Evolutionary conservation across 768 basidiomycete genomes (phyloP).

Genomic region (Agaricus sinodeliciosus): DNA sequence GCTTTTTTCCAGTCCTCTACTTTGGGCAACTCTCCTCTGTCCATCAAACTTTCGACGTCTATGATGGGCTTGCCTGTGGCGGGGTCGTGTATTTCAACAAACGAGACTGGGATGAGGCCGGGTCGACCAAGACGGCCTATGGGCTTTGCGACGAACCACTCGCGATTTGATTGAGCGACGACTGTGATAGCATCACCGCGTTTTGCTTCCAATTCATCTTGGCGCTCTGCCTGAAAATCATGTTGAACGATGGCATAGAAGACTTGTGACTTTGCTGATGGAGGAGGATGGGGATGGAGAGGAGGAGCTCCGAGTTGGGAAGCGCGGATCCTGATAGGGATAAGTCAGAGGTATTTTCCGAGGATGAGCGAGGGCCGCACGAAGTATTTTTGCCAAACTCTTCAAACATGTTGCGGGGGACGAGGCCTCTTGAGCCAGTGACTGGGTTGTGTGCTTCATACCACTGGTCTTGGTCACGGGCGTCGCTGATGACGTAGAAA

Average conservation of each 20-base stretch:
- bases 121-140: slow-evolving; percentile 93
- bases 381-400: slow-evolving; percentile 74
- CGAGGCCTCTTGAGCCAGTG: slow-evolving; percentile 84
- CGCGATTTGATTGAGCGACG: slow-evolving; percentile 98
- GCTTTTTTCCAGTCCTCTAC: slow-evolving; percentile 99
- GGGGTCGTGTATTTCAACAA: slow-evolving; percentile 95
- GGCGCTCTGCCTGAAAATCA: slow-evolving; percentile 91
- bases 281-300: slow-evolving; percentile 16
- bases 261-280: slow-evolving; percentile 43
- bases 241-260: slow-evolving; percentile 95
- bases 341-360: slow-evolving; percentile 8
- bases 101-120: slow-evolving; percentile 93
- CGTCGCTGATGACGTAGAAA: slow-evolving; percentile 88
- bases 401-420: slow-evolving; percentile 84
- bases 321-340: slow-evolving; percentile 28
- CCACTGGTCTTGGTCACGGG: slow-evolving; percentile 52
- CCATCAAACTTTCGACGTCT: slow-evolving; percentile 74
- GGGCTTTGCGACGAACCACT: slow-evolving; percentile 99
- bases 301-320: slow-evolving; percentile 27
- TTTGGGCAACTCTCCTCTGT: slow-evolving; percentile 81
- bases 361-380: slow-evolving; percentile 34
- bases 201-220: slow-evolving; percentile 94
- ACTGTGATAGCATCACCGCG: slow-evolving; percentile 92
- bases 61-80: slow-evolving; percentile 72
- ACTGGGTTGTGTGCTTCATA: slow-evolving; percentile 96